Conservation (phyloP, 2,329 filamentous ascomycete species). For the Allantophomopsis lycopodina region DNA sequence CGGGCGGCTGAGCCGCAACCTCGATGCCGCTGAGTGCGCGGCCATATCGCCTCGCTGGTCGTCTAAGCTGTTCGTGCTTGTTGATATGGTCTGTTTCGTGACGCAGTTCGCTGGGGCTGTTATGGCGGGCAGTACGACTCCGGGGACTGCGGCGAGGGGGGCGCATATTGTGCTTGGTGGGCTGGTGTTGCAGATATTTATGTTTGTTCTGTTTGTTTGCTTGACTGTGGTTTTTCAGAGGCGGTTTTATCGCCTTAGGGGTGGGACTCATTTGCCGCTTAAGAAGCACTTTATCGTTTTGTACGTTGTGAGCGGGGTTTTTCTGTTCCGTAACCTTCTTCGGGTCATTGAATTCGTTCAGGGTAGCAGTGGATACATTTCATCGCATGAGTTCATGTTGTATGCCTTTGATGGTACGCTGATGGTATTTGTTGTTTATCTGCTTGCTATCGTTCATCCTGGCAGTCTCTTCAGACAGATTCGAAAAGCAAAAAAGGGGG, state of each 20-base stretch:
- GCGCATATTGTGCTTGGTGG: constrained; percentile 31
- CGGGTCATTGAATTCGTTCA: constrained; percentile 26
- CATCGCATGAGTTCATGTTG: constrained; percentile 25
- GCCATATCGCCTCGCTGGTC: constrained; percentile 27
- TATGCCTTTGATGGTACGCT: constrained; percentile 26
- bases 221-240: constrained; percentile 2
- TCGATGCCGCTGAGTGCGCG: constrained; percentile 26
- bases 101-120: constrained; percentile 25
- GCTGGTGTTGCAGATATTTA: constrained; percentile 31
- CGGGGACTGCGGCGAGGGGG: constrained; percentile 14
- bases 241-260: neutral
- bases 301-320: constrained; percentile 24
- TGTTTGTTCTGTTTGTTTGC: constrained; percentile 33
- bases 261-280: constrained; percentile 7
- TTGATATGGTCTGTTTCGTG: constrained; percentile 31
- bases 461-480: constrained; percentile 5
- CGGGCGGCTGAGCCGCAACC: constrained; percentile 22
- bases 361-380: constrained; percentile 25
- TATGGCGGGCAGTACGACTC: constrained; percentile 1
- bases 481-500: neutral
- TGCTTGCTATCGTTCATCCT: constrained; percentile 21
- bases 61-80: constrained; percentile 34
- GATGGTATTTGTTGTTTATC: constrained; percentile 22
- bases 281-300: constrained; percentile 23
- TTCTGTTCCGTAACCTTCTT: constrained; percentile 25